Percentiles rank a stretch among this genome's conserved stretches.
Conservation (phyloP, 1,284 basidiomycete species). For the Uromyces viciae-fabae region DNA sequence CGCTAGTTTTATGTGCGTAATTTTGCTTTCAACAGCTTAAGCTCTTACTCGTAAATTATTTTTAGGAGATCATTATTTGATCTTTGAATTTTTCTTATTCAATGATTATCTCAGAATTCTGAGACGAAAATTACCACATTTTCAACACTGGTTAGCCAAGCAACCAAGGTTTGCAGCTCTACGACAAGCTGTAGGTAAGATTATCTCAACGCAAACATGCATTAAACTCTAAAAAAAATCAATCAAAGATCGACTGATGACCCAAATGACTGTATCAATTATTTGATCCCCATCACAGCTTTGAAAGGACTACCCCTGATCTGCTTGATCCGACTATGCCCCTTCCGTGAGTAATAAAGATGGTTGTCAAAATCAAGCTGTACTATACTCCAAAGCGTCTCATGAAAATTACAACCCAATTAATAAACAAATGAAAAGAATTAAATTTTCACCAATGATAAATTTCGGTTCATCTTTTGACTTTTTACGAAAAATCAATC, state of each 20-base stretch:
- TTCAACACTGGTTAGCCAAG: slow-evolving; percentile 38
- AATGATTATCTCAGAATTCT: neutral
- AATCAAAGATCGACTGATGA: no score
- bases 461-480: neutral
- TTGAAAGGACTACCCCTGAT: slow-evolving; percentile 41
- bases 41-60: neutral
- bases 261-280: neutral
- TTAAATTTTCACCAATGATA: no score
- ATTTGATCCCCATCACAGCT: neutral
- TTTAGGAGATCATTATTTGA: neutral
- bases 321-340: slow-evolving; percentile 40
- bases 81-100: neutral
- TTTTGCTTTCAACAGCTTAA: neutral
- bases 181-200: slow-evolving; percentile 34
- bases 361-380: neutral
- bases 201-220: no score
- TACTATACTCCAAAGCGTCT: no score
- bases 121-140: slow-evolving; percentile 21
- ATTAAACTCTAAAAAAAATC: no score
- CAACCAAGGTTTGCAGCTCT: slow-evolving; percentile 34
- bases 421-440: no score
- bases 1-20: slow-evolving; percentile 31
- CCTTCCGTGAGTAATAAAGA: slow-evolving; percentile 36
- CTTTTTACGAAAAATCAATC: neutral
- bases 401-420: neutral